Evolutionary conservation across 2,329 filamentous ascomycete genomes (phyloP).

Genomic region (Teratosphaeria viscida): DNA sequence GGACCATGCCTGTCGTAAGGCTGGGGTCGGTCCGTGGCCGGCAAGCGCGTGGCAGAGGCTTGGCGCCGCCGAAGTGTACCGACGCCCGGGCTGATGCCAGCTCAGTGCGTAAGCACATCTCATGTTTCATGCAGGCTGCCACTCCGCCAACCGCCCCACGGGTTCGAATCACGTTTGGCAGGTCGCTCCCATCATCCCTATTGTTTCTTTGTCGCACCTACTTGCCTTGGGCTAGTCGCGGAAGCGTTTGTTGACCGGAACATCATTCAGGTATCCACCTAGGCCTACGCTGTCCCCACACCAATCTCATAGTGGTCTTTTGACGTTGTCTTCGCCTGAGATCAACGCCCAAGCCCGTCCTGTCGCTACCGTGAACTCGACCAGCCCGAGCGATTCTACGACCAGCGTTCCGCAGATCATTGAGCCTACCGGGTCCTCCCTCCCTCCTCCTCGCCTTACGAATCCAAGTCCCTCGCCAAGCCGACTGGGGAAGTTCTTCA

Average conservation of each 20-base stretch:
- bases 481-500: constrained; percentile 34
- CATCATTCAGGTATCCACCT: constrained; percentile 13
- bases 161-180: constrained; percentile 1
- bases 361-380: constrained; percentile 9
- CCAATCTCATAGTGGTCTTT: constrained; percentile 38
- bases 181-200: background rate
- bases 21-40: background rate
- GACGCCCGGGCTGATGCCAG: background rate
- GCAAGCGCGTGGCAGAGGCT: background rate
- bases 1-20: background rate
- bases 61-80: background rate
- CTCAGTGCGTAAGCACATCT: background rate
- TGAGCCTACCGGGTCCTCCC: constrained; percentile 14
- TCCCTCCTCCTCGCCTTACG: constrained; percentile 17
- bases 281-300: constrained; percentile 31
- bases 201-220: background rate
- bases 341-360: constrained; percentile 18
- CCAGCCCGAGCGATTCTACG: background rate
- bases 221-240: background rate
- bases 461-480: constrained; percentile 57
- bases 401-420: constrained; percentile 23
- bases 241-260: constrained; percentile 7
- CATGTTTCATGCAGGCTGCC: background rate
- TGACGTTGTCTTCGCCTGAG: constrained; percentile 41
- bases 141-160: background rate